These are phyloP conservation scores for Lathyrus oleraceus DNA, from an alignment of 306 rosid genomes.

Conservation along the genomic window DNA sequence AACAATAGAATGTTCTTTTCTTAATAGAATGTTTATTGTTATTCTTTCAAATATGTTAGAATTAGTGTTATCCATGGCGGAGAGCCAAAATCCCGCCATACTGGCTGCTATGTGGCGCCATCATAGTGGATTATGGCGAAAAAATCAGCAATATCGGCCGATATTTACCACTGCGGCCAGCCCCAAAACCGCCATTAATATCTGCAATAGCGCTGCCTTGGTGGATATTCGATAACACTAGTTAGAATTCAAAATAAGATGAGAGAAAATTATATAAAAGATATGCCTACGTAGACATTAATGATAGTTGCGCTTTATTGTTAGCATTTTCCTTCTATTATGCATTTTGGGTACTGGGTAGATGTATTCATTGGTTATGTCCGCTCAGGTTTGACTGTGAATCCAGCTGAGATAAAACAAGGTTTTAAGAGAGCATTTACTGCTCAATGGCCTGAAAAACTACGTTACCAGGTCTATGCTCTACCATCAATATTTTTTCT, in stretches of 20 bases:
- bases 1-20: not conserved
- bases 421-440: conserved; percentile 84
- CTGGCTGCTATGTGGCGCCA: no score
- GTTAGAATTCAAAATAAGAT: not conserved
- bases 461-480: conserved; percentile 76
- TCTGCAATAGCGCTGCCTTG: no score
- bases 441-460: conserved; percentile 85
- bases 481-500: conserved; percentile 13
- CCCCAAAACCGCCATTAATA: no score
- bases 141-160: no score
- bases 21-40: not conserved
- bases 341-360: not conserved
- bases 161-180: no score
- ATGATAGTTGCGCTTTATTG: not conserved
- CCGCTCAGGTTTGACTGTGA: conserved; percentile 57
- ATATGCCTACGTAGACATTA: not conserved
- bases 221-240: no score
- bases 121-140: no score
- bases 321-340: conserved; percentile 17
- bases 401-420: conserved; percentile 77
- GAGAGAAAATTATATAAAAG: not conserved
- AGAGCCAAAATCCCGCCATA: no score
- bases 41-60: not conserved
- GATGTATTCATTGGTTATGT: conserved; percentile 10
- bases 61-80: not conserved